phyloP scores from a whole-genome alignment of 305 asterid species.

The Plantago coronopus region DNA sequence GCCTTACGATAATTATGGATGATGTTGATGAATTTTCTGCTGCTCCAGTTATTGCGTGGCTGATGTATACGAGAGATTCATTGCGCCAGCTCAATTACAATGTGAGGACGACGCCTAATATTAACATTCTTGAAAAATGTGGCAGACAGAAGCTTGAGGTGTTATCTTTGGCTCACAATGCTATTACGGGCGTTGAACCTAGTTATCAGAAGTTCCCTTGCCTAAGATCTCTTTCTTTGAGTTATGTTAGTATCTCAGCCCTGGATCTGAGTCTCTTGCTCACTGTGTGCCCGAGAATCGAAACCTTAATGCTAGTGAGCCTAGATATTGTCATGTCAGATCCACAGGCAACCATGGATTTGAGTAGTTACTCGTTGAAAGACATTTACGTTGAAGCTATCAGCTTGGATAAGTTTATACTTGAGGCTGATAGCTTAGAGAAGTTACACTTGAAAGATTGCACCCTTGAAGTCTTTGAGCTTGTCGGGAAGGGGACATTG shows the following conservation, averaged over 20 bases:
- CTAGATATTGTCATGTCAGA: slow-evolving; percentile 87
- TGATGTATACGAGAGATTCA: slow-evolving; percentile 83
- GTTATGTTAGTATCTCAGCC: slow-evolving; percentile 73
- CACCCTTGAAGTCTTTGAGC: slow-evolving; percentile 78
- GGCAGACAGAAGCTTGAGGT: slow-evolving; percentile 82
- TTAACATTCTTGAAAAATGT: slow-evolving; percentile 81
- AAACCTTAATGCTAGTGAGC: slow-evolving; percentile 51
- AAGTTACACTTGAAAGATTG: slow-evolving; percentile 86
- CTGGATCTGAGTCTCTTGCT: slow-evolving; percentile 75
- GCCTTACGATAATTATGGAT: slow-evolving; percentile 69
- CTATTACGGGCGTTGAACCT: slow-evolving; percentile 76
- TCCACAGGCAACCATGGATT: slow-evolving; percentile 69
- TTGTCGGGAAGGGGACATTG: slow-evolving; percentile 70
- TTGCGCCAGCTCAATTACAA: slow-evolving; percentile 73
- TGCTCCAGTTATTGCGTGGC: slow-evolving; percentile 86
- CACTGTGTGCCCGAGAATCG: slow-evolving; percentile 67
- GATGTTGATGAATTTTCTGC: slow-evolving; percentile 83
- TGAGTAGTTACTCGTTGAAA: slow-evolving; percentile 69
- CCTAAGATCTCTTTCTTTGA: slow-evolving; percentile 58
- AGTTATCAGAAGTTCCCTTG: slow-evolving; percentile 77
- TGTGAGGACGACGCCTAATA: slow-evolving; percentile 69
- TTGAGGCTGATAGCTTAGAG: slow-evolving; percentile 81
- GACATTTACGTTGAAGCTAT: slow-evolving; percentile 78
- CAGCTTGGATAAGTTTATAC: slow-evolving; percentile 76
- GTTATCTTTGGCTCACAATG: slow-evolving; percentile 68